These are phyloP conservation scores for Barnettozyma sp. DNA, from an alignment of 805 yeast species.

Conservation along the genomic window DNA sequence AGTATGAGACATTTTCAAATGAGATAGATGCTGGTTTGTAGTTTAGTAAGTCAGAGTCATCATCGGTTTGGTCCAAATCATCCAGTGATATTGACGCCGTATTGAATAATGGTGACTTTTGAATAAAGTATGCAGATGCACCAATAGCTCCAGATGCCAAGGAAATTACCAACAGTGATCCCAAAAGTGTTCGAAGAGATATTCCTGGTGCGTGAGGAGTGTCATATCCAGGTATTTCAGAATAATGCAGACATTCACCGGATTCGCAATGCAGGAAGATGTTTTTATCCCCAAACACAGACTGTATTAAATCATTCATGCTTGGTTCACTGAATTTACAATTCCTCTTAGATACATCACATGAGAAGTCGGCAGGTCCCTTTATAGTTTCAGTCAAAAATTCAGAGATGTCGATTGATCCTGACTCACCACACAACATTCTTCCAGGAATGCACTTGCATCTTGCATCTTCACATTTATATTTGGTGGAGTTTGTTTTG, in stretches of 20 bases:
- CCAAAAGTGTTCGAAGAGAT: slow-evolving; percentile 39
- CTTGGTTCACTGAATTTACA: slow-evolving; percentile 92
- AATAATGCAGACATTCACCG: slow-evolving; percentile 88
- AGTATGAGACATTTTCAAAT: slow-evolving; percentile 66
- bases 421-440: slow-evolving; percentile 90
- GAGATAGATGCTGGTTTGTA: slow-evolving; percentile 64
- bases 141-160: slow-evolving; percentile 34
- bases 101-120: slow-evolving; percentile 56
- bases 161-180: slow-evolving; percentile 38
- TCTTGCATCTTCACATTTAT: slow-evolving; percentile 67
- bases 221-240: slow-evolving; percentile 88
- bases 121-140: slow-evolving; percentile 39
- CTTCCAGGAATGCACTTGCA: slow-evolving; percentile 90
- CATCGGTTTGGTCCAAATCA: slow-evolving; percentile 24
- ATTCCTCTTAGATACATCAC: slow-evolving; percentile 53
- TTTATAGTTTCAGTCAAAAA: slow-evolving; percentile 81
- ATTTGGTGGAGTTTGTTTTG: slow-evolving; percentile 58
- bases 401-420: slow-evolving; percentile 91
- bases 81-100: slow-evolving; percentile 23
- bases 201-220: slow-evolving; percentile 45
- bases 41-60: slow-evolving; percentile 40
- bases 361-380: slow-evolving; percentile 91
- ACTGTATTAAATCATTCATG: slow-evolving; percentile 84
- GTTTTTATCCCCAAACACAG: slow-evolving; percentile 92
- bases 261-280: slow-evolving; percentile 76